These are phyloP conservation scores for Cytospora piceicola DNA, from an alignment of 2,329 filamentous ascomycete genomes.

Conservation along the genomic window DNA sequence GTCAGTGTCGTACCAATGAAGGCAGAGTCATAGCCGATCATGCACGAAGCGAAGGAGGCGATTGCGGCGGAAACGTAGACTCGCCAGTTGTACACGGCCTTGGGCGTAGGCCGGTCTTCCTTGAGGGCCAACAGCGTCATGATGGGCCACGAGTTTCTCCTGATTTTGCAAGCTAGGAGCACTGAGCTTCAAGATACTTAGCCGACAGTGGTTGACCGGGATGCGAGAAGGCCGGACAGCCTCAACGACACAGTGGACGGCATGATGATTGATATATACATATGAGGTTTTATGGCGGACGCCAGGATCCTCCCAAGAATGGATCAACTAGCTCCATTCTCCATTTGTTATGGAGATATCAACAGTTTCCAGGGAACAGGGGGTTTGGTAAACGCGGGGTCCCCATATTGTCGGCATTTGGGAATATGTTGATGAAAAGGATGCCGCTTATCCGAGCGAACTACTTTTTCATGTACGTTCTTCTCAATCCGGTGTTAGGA, in stretches of 20 bases:
- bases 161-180: neutral
- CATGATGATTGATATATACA: constrained; percentile 29
- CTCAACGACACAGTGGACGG: neutral
- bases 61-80: constrained; percentile 59
- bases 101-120: constrained; percentile 61
- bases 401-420: constrained; percentile 15
- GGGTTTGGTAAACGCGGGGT: constrained; percentile 19
- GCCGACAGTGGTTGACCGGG: neutral
- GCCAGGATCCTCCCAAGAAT: neutral
- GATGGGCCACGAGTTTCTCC: constrained; percentile 23
- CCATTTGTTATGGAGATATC: constrained; percentile 7
- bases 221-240: neutral
- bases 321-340: constrained; percentile 6
- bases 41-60: constrained; percentile 60
- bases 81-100: constrained; percentile 64
- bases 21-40: constrained; percentile 68
- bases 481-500: constrained; percentile 12
- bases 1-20: constrained; percentile 80
- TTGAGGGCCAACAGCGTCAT: constrained; percentile 52
- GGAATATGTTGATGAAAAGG: too few species aligned
- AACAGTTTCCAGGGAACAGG: constrained; percentile 16
- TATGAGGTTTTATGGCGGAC: constrained; percentile 14
- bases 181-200: constrained; percentile 3
- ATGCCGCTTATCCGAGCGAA: constrained; percentile 21
- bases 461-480: neutral